Evolutionary conservation across 208 protist species (phyloP), one percentile per base, ranked within the genome.

Genomic region (Polymyxa betae): DNA sequence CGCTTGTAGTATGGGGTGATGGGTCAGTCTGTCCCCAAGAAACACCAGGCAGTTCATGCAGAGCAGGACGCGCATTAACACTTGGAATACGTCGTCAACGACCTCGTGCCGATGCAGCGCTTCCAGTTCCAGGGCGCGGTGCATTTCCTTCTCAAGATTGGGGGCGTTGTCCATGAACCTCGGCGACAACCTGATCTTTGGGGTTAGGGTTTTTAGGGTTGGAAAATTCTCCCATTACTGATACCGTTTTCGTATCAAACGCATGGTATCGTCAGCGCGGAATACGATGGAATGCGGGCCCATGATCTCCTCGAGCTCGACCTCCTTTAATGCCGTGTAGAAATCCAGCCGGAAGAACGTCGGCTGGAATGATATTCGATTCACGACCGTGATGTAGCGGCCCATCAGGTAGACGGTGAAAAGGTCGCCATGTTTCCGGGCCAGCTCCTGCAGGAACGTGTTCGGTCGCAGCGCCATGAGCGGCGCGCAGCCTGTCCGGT

Each of bases 11-110:
- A 35, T 12, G 16, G 5, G 35, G n/a, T 82, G 35, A 16, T n/a
- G 72, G 40, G 72, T 20, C 5, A 82, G 72, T 5, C 72, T 5
- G 5, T 82, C n/a, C 40, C 72, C 72, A 12, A 82, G 16, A 5
- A 82, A 82, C 5, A 82, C 10, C 35, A 35, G 5, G 10, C 16
- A 82, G 72, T 82, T 82, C 72, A 82, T 82, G 40, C 35, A 35
- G 16, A 82, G 72, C 5, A 43, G n/a, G 35, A 82, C n/a, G n/a
- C 72, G 72, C 72, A 82, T 82, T 5, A 82, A 82, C 40, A 82
- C 40, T 5, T 5, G 35, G 72, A 82, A 82, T 82, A 82, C 35
- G 72, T 82, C 72, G 72, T 82, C 16, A 35, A 82, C 72, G 5
- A 38, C 35, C 35, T 45, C 72, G 72, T 43, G 72, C 5, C 72